Percentiles rank a stretch among this genome's conserved stretches.
Evolutionary conservation across 495 filamentous ascomycete species (phyloP).

Genomic region (Monascus purpureus): DNA sequence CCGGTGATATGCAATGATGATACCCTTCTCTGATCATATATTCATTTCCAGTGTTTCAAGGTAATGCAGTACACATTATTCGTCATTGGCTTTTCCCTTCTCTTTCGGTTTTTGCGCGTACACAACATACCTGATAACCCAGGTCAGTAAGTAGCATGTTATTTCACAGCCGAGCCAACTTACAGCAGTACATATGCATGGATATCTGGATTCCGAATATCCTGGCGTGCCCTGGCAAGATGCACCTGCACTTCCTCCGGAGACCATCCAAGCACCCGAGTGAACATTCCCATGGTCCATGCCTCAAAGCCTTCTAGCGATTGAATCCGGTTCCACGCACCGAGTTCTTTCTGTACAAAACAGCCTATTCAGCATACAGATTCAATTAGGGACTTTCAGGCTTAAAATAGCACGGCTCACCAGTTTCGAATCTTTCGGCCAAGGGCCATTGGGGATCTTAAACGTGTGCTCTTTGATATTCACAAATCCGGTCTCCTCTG

Average conservation of each 20-base stretch:
- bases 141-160: neutral
- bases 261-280: neutral
- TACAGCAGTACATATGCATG: constrained; percentile 1
- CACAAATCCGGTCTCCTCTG: constrained; percentile 9
- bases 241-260: constrained; percentile 2
- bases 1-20: no score
- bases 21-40: no score
- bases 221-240: constrained; percentile 1
- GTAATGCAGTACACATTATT: no score
- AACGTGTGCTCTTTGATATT: constrained; percentile 5
- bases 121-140: neutral
- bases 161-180: neutral
- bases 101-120: neutral
- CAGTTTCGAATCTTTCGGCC: constrained; percentile 7
- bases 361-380: no score
- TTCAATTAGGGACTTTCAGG: no score
- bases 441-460: constrained; percentile 8
- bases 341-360: constrained; percentile 7
- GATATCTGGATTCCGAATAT: neutral
- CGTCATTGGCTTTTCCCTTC: neutral
- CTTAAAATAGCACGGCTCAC: no score
- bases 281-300: constrained; percentile 2
- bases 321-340: constrained; percentile 1
- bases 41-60: no score
- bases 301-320: constrained; percentile 4